Evolutionary conservation across 306 rosid species (phyloP), one percentile per base, ranked within the genome.

Genomic region (Arachis hypogaea): DNA sequence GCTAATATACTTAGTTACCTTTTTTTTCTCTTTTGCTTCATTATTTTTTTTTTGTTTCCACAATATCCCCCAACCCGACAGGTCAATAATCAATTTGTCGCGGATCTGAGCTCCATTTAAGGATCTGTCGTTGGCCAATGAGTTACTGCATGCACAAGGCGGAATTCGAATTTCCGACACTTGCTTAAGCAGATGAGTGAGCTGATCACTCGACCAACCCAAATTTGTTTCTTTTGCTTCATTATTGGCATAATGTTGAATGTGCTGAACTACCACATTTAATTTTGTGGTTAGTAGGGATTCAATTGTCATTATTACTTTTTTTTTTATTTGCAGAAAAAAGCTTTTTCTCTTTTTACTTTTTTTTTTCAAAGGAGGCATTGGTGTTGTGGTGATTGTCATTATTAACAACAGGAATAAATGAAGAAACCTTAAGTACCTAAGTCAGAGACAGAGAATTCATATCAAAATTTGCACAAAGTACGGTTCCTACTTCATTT

Each of bases 381-480:
- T 46, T 40, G 54, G 7, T 14, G 14, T 14, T 11, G 22, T 38
- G 52, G 47, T 11, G 63, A 40, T 62, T 51, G 42, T 62, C 52
- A 49, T 73, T 14, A n/a, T 44, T 59, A 9, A 2, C 12, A 10
- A 49, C 2, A 6, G 55, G 47, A 38, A 30, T 30, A 33, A 33
- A 33, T 33, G 38, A 33, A 33, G 38, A 33, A 43, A 45, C 44
- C 44, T 18, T 16, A 41, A n/a, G 6, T 11, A 11, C 52, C 52
- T 47, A 5, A 47, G n/a, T 47, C 5, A 47, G 52, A 9, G 52
- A 47, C 43, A 68, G 66, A 62, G 59, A 61, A 69, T 7, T 55
- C 71, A 51, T 77, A 55, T 16, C 45, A 43, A 63, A 63, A 22
- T 22, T 22, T 22, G 28, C 28, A 22, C 28, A 59, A 54, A 52